phyloP scores from a whole-genome alignment of 768 basidiomycete species.

The Hygrocybe coccinea region DNA sequence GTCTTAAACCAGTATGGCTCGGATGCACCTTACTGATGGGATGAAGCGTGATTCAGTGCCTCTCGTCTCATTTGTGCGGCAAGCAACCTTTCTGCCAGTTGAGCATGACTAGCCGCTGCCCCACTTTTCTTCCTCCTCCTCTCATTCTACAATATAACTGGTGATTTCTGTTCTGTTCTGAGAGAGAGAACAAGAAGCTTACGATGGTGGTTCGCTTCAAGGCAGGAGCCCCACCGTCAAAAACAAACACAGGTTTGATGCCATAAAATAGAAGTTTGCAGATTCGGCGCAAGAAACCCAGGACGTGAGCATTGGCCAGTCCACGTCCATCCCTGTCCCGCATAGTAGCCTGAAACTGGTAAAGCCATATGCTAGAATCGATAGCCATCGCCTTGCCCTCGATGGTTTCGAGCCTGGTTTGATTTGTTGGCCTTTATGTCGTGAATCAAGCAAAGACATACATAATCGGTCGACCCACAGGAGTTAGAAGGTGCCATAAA shows the following conservation, averaged over 20 bases:
- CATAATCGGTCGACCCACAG: conserved; percentile 94
- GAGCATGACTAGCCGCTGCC: conserved; percentile 78
- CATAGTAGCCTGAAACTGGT: conserved; percentile 99
- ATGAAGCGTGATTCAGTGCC: conserved; percentile 63
- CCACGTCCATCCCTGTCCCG: conserved; percentile 92
- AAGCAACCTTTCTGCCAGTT: conserved; percentile 85
- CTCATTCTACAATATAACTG: conserved; percentile 52
- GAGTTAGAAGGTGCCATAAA: conserved; percentile 85
- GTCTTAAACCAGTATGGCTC: not conserved
- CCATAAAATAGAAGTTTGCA: conserved; percentile 95
- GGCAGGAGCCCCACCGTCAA: conserved; percentile 92
- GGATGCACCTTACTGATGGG: conserved; percentile 31
- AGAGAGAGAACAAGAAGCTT: conserved; percentile 21
- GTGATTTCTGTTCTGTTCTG: not conserved
- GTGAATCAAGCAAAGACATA: conserved; percentile 35
- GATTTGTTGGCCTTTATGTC: conserved; percentile 1
- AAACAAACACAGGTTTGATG: conserved; percentile 97
- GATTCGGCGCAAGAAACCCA: conserved; percentile 87
- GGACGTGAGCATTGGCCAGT: conserved; percentile 87
- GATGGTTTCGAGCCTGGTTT: conserved; percentile 78
- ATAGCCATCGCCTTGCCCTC: conserved; percentile 96
- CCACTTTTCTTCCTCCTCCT: conserved; percentile 88
- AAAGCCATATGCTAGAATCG: conserved; percentile 99
- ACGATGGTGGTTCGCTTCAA: conserved; percentile 89
- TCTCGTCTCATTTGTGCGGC: conserved; percentile 91